Percentiles rank a stretch among this genome's conserved stretches.
phyloP scores from a whole-genome alignment of 202 grass and related monocot species.

The Panicum virgatum region DNA sequence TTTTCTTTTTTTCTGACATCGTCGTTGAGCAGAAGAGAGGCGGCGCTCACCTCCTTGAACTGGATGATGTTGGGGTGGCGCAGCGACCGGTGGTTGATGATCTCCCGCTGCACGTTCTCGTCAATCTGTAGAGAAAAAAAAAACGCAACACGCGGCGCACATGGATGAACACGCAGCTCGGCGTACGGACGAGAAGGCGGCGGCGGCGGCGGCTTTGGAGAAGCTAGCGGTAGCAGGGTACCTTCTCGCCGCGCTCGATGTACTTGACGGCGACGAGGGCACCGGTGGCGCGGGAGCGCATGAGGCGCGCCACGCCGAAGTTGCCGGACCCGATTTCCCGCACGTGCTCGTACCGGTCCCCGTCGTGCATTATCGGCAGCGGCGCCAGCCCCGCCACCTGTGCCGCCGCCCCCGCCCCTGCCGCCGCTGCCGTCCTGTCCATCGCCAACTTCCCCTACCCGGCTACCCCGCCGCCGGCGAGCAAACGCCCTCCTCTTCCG shows the following conservation, averaged over 20 bases:
- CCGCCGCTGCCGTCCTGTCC: too few species aligned
- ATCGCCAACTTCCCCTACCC: neutral
- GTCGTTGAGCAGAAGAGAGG: neutral
- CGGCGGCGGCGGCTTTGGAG: neutral
- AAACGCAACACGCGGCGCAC: neutral
- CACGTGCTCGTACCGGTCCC: constrained; percentile 72
- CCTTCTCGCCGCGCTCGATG: constrained; percentile 73
- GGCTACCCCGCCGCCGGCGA: neutral
- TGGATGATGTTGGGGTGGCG: constrained; percentile 60
- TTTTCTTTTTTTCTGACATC: neutral
- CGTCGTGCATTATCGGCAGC: constrained; percentile 76
- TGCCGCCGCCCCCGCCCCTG: neutral
- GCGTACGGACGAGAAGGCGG: neutral
- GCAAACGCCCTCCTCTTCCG: too few species aligned
- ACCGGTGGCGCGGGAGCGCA: constrained; percentile 61
- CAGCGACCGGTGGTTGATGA: constrained; percentile 62
- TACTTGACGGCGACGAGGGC: constrained; percentile 77
- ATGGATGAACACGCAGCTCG: neutral
- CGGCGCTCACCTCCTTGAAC: constrained; percentile 51
- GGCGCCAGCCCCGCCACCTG: neutral
- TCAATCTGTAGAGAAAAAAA: constrained; percentile 40
- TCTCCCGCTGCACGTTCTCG: constrained; percentile 59
- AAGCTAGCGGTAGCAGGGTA: neutral
- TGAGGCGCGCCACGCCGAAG: constrained; percentile 75
- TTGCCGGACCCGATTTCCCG: constrained; percentile 71